Evolutionary conservation across 345 rosid species (phyloP), one percentile per base, ranked within the genome.

Genomic region (Arabis hirsuta): DNA sequence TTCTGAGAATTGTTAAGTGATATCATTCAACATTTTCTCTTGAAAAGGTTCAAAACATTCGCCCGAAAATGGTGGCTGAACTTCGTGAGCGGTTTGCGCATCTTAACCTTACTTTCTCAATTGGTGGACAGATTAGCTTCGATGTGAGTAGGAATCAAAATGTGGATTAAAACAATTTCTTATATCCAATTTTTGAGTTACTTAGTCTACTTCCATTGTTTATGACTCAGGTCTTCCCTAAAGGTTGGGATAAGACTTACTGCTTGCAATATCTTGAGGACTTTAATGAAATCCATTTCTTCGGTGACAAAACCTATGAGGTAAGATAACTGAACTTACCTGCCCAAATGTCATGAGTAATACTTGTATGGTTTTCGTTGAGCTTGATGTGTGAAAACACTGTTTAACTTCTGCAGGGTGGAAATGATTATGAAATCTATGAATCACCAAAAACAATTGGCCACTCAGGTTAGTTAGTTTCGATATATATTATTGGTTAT

Each of bases 171-270:
- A 51, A 12, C 9, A 43, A 7, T 31, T 51, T 63, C 34, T 73
- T 20, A 8, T 46, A 26, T 32, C 16, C 31, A 39, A 1, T 51
- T 3, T 52, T 36, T 52, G 7, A 24, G 22, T 69, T 50, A 51
- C 62, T 51, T 6, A 71, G 19, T 57, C 43, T 24, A 4, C 36
- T 41, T 57, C 20, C 32, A 29, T 43, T 58, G 16, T 73, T 36
- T 32, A 29, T 71, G 69, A 55, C 31, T 52, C 78, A 95, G 99
- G 97, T 87, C 69, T 95, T 95, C 74, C 99, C 99, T 54, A 83
- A 73, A 69, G 98, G 99, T 62, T 95, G 99, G 99, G 99, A 95
- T 80, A 95, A 95, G 85, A 95, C 99, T 53, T 95, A 91, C 77
- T 91, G 99, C 83, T 80, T 95, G 87, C 87, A 81, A 58, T 95